Conservation (phyloP, 345 rosid genomes). For the Pistacia vera region DNA sequence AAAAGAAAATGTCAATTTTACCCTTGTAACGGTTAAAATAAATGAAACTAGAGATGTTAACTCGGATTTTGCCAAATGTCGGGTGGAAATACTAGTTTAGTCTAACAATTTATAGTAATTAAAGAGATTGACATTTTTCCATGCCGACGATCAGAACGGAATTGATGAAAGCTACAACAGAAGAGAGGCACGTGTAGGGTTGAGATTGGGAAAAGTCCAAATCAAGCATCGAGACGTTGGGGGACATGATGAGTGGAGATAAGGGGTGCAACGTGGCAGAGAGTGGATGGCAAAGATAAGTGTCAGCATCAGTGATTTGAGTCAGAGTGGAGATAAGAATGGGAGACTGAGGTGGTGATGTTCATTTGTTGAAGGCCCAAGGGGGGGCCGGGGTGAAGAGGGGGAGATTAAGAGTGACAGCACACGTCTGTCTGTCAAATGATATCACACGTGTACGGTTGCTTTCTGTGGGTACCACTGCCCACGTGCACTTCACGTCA, state of each 20-base stretch:
- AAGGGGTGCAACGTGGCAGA: slow-evolving; percentile 21
- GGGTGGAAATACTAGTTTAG: too few relatives aligned
- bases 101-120: too few relatives aligned
- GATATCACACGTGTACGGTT: slow-evolving; percentile 19
- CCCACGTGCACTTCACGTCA: slow-evolving; percentile 30
- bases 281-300: slow-evolving; percentile 5
- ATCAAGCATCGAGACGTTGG: not conserved
- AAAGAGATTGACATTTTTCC: not conserved
- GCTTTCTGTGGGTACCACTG: slow-evolving; percentile 13
- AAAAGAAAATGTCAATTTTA: too few relatives aligned
- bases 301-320: slow-evolving; percentile 5
- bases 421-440: not conserved
- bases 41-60: too few relatives aligned
- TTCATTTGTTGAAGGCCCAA: not conserved
- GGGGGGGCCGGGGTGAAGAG: too few relatives aligned
- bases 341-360: slow-evolving; percentile 10
- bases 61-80: too few relatives aligned
- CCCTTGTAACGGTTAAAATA: too few relatives aligned
- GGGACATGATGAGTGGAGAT: not conserved
- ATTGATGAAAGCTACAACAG: not conserved
- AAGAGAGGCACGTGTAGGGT: slow-evolving; percentile 5
- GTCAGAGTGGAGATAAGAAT: slow-evolving; percentile 20
- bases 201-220: not conserved
- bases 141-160: not conserved
- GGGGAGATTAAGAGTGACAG: not conserved